Evolutionary conservation across 1,284 basidiomycete species (phyloP).

Genomic region (Athelia sp.): DNA sequence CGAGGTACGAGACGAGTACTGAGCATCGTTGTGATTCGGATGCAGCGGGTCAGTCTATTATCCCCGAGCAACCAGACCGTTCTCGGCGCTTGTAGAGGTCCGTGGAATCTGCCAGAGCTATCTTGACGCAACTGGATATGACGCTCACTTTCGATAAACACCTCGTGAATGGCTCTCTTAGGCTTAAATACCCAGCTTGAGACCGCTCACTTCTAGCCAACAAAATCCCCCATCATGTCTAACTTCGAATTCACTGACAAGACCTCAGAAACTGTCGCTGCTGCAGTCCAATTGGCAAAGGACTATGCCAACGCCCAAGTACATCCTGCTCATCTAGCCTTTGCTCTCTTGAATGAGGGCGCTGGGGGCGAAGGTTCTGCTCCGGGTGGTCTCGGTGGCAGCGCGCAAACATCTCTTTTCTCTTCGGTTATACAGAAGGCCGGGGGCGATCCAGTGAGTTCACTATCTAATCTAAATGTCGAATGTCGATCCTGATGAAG

Average conservation of each 20-base stretch:
- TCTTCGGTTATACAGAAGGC: conserved; percentile 71
- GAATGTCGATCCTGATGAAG: conserved; percentile 29
- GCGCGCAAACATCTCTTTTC: conserved; percentile 51
- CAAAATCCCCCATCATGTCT: conserved; percentile 14
- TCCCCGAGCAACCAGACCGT: neutral
- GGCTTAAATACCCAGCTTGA: too few relatives aligned
- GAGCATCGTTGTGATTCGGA: conserved; percentile 24
- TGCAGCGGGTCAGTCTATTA: neutral
- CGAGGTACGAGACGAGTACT: conserved; percentile 28
- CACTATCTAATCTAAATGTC: conserved; percentile 7
- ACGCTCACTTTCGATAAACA: too few relatives aligned
- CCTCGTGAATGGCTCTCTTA: too few relatives aligned
- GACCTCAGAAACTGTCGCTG: conserved; percentile 58
- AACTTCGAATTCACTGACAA: conserved; percentile 81
- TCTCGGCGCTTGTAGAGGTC: neutral
- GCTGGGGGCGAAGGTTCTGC: conserved; percentile 23
- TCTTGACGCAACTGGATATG: too few relatives aligned
- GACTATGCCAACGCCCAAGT: conserved; percentile 82
- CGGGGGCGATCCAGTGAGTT: conserved; percentile 69
- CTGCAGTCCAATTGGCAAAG: conserved; percentile 75
- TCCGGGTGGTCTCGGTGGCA: conserved; percentile 22
- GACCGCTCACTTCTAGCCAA: neutral
- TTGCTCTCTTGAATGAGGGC: conserved; percentile 67
- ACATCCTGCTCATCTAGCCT: conserved; percentile 74
- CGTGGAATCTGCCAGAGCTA: too few relatives aligned